Evolutionary conservation across 2,329 filamentous ascomycete species (phyloP), one percentile per base, ranked within the genome.

Genomic region (Fragosphaeria purpurea): DNA sequence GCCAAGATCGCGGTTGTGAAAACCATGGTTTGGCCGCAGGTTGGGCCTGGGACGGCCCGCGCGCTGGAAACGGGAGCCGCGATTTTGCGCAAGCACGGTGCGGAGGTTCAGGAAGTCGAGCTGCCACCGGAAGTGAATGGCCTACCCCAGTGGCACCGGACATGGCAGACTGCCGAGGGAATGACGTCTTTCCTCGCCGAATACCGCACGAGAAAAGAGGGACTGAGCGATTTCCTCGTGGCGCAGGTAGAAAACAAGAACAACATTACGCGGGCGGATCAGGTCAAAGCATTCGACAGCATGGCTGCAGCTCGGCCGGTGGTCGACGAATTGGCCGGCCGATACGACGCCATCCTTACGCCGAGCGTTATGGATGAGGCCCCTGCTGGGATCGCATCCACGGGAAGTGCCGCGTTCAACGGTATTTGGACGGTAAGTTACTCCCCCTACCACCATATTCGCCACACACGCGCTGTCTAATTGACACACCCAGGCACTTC

Each of bases 311-410:
- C 80, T 12, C 64, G 81, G 34, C 77, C 79, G 0, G 65, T 70
- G 13, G 70, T 78, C 4, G 81, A 85, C 56, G 65, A 61, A 2
- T 68, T 83, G 5, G 69, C 72, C 0, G 62, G 63, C 1, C 59
- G 63, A 12, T 84, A 81, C 52, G 72, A 69, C 11, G 77, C 76
- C 0, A 67, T 84, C 0, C 56, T 85, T 8, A 74, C 72, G 0
- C 80, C 81, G 0, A 82, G 79, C 56, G 76, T 74, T 0, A 58
- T 72, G 0, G 82, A 80, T 50, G 80, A 81, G 56, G 81, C 81
- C 0, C 79, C 81, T 0, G 50, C 71, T 1, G 80, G 80, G 0
- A 59, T 70, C 0, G 67, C 67, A 5, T 70, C 62, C 47, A 85
- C 80, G 0, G 82, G 82, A 0, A 75, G 69, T 53, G 69, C 76